These are phyloP conservation scores for Gautieria morchelliformis DNA, from an alignment of 768 basidiomycete genomes.

Conservation along the genomic window DNA sequence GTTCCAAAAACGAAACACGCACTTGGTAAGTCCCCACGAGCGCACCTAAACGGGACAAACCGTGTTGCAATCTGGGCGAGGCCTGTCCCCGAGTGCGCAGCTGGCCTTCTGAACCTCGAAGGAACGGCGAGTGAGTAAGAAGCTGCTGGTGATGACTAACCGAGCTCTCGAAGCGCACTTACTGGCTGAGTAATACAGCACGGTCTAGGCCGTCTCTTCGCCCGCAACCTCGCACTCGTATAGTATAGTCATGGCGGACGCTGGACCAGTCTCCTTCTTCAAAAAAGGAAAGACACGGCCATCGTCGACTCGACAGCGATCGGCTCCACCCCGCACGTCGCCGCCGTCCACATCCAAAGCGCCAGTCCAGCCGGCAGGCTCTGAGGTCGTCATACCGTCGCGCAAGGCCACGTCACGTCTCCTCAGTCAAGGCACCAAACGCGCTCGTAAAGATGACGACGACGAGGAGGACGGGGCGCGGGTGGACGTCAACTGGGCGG, in stretches of 20 bases:
- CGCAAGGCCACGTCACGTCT: slow-evolving; percentile 61
- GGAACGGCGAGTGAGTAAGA: no score
- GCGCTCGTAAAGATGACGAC: slow-evolving; percentile 38
- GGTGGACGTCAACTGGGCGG: slow-evolving; percentile 70
- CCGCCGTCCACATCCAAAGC: slow-evolving; percentile 31
- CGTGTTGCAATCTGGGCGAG: no score
- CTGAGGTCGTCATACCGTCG: slow-evolving; percentile 69
- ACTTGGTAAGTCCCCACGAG: no score
- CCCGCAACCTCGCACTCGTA: not conserved
- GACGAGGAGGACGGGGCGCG: slow-evolving; percentile 44
- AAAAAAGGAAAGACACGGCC: slow-evolving; percentile 79
- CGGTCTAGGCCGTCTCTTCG: not conserved
- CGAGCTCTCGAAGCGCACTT: no score
- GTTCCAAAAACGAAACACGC: no score
- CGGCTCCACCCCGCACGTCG: slow-evolving; percentile 44
- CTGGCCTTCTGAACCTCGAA: no score
- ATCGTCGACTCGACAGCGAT: slow-evolving; percentile 65
- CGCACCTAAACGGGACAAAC: no score
- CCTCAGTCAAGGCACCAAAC: slow-evolving; percentile 69
- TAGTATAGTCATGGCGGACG: not conserved
- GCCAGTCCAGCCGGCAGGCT: slow-evolving; percentile 19
- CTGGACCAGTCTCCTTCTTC: slow-evolving; percentile 64
- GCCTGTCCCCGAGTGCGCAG: no score
- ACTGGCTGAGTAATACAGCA: not conserved
- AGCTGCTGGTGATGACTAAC: no score